Evolutionary conservation across 192 early-diverging fungal species (phyloP).

Genomic region (Oehlia diaphana): DNA sequence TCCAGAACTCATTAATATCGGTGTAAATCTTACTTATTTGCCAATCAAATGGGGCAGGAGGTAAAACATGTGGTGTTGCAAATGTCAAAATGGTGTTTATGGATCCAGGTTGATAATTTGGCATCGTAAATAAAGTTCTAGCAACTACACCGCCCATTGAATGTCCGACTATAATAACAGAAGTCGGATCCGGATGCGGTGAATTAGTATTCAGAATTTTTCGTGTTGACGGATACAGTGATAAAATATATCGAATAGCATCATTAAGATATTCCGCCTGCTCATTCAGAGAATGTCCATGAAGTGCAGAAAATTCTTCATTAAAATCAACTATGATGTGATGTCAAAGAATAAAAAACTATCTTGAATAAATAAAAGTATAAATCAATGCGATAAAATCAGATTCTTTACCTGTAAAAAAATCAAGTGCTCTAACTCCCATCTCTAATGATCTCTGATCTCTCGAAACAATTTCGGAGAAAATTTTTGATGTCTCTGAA

Average conservation of each 20-base stretch:
- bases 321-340: slow-evolving; percentile 68
- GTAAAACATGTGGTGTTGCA: slow-evolving; percentile 81
- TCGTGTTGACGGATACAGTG: slow-evolving; percentile 60
- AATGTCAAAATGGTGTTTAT: slow-evolving; percentile 85
- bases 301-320: slow-evolving; percentile 91
- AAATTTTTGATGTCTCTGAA: slow-evolving; percentile 62
- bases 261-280: slow-evolving; percentile 87
- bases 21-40: slow-evolving; percentile 63
- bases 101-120: slow-evolving; percentile 67
- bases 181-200: slow-evolving; percentile 51
- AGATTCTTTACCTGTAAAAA: slow-evolving; percentile 53
- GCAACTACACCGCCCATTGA: slow-evolving; percentile 99
- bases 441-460: slow-evolving; percentile 27
- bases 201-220: slow-evolving; percentile 2
- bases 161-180: slow-evolving; percentile 86
- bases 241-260: slow-evolving; percentile 73
- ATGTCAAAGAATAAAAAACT: neutral
- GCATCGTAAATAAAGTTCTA: slow-evolving; percentile 67
- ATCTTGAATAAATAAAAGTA: slow-evolving; percentile 1
- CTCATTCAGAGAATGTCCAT: slow-evolving; percentile 76
- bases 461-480: slow-evolving; percentile 46
- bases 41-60: slow-evolving; percentile 73
- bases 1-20: slow-evolving; percentile 72
- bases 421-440: slow-evolving; percentile 48
- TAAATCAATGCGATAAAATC: neutral